Percentiles rank a stretch among this genome's conserved stretches.
Conservation (phyloP, 768 basidiomycete genomes). For the Phylloporus sp. region DNA sequence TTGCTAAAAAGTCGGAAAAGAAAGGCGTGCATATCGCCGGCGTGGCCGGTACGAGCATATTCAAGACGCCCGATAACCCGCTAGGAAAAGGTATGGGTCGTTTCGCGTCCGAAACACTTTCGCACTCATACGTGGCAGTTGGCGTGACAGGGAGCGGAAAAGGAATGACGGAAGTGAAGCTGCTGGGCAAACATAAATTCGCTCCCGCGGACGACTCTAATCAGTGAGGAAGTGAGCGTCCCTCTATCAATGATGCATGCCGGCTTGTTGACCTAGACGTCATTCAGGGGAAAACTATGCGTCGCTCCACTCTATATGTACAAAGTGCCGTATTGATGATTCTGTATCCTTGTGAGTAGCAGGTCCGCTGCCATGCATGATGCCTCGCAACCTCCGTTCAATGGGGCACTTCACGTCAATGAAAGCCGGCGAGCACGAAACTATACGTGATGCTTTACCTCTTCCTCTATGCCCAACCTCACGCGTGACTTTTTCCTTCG, state of each 20-base stretch:
- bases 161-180: slow-evolving; percentile 77
- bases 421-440: slow-evolving; percentile 12
- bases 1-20: slow-evolving; percentile 91
- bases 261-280: slow-evolving; percentile 9
- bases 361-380: slow-evolving; percentile 18
- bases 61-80: slow-evolving; percentile 92
- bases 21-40: slow-evolving; percentile 91
- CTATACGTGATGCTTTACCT: slow-evolving; percentile 24
- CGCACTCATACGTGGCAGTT: slow-evolving; percentile 42
- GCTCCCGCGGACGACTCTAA: slow-evolving; percentile 42
- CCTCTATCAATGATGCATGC: neutral
- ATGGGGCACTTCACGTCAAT: slow-evolving; percentile 11
- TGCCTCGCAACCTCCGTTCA: slow-evolving; percentile 7
- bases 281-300: slow-evolving; percentile 13
- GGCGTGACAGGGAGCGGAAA: slow-evolving; percentile 90
- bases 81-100: slow-evolving; percentile 66
- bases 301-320: slow-evolving; percentile 22
- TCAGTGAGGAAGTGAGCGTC: slow-evolving; percentile 19
- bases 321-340: slow-evolving; percentile 20
- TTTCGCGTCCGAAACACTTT: slow-evolving; percentile 8
- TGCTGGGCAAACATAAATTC: slow-evolving; percentile 75
- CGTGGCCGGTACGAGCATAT: slow-evolving; percentile 83
- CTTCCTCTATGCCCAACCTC: slow-evolving; percentile 18
- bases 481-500: slow-evolving; percentile 19
- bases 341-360: slow-evolving; percentile 25